Conservation (phyloP, 2,329 filamentous ascomycete species). For the Ophiostoma australiae region DNA sequence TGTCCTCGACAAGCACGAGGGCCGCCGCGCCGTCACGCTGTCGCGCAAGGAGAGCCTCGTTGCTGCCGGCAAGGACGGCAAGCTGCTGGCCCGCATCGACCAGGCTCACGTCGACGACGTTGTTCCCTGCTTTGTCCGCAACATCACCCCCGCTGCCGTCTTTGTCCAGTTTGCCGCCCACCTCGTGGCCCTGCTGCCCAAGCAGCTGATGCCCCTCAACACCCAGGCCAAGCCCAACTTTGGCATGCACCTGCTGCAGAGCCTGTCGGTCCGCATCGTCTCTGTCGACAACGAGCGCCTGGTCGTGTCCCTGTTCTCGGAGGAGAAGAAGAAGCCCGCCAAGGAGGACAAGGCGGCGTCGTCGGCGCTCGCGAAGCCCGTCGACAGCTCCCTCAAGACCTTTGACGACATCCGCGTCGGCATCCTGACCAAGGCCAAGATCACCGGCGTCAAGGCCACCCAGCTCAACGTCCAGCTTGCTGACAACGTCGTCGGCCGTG, state of each 20-base stretch:
- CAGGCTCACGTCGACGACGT: conserved; percentile 64
- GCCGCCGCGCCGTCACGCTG: conserved; percentile 68
- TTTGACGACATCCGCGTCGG: conserved; percentile 72
- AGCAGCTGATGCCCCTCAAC: conserved; percentile 65
- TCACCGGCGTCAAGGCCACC: conserved; percentile 82
- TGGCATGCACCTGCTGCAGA: conserved; percentile 71
- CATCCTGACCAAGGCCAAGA: conserved; percentile 66
- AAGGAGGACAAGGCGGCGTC: neutral
- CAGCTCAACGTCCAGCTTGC: conserved; percentile 88
- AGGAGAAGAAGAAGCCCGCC: conserved; percentile 37
- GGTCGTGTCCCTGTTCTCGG: conserved; percentile 43
- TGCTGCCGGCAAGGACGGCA: conserved; percentile 66
- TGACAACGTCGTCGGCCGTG: conserved; percentile 83
- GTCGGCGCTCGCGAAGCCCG: conserved; percentile 37
- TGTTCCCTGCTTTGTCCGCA: conserved; percentile 76
- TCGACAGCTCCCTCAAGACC: conserved; percentile 60
- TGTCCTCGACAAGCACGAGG: conserved; percentile 78
- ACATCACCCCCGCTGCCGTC: conserved; percentile 72
- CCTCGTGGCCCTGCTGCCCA: conserved; percentile 73
- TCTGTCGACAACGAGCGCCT: conserved; percentile 71
- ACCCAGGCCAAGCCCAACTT: conserved; percentile 56
- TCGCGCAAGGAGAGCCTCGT: conserved; percentile 80
- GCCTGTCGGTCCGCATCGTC: conserved; percentile 65
- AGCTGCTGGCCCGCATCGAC: conserved; percentile 65
- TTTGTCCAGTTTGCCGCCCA: conserved; percentile 85